Evolutionary conservation across 2,329 filamentous ascomycete genomes (phyloP).

Genomic region (Beauveria sp.): DNA sequence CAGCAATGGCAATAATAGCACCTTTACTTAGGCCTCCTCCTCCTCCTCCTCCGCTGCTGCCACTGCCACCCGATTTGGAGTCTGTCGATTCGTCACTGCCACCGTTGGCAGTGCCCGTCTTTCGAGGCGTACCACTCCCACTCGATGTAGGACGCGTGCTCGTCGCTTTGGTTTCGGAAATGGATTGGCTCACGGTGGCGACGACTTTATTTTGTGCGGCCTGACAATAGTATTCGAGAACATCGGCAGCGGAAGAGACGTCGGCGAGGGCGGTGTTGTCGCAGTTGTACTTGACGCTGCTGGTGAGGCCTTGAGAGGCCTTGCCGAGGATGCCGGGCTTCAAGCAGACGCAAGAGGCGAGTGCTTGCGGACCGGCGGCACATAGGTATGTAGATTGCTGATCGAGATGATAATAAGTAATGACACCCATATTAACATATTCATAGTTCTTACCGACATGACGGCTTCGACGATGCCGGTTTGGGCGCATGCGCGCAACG

Average conservation of each 20-base stretch:
- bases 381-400: slow-evolving; percentile 22
- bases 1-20: slow-evolving; percentile 7
- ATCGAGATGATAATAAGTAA: not conserved
- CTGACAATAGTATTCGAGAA: slow-evolving; percentile 37
- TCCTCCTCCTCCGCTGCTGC: not conserved
- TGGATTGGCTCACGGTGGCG: slow-evolving; percentile 30
- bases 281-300: slow-evolving; percentile 31
- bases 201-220: slow-evolving; percentile 32
- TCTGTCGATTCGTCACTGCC: not conserved
- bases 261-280: slow-evolving; percentile 30
- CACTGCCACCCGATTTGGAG: not conserved
- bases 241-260: slow-evolving; percentile 31
- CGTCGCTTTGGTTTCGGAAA: slow-evolving; percentile 4
- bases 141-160: not conserved
- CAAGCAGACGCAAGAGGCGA: slow-evolving; percentile 40
- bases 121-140: not conserved
- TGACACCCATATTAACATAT: too few species aligned
- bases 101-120: not conserved
- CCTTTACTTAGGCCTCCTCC: not conserved
- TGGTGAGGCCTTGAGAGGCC: slow-evolving; percentile 31
- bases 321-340: slow-evolving; percentile 32
- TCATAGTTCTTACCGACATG: not conserved
- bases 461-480: slow-evolving; percentile 21
- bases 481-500: slow-evolving; percentile 33
- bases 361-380: slow-evolving; percentile 32